Evolutionary conservation across 2,329 filamentous ascomycete genomes (phyloP).

Genomic region (Calonectria ilicicola): DNA sequence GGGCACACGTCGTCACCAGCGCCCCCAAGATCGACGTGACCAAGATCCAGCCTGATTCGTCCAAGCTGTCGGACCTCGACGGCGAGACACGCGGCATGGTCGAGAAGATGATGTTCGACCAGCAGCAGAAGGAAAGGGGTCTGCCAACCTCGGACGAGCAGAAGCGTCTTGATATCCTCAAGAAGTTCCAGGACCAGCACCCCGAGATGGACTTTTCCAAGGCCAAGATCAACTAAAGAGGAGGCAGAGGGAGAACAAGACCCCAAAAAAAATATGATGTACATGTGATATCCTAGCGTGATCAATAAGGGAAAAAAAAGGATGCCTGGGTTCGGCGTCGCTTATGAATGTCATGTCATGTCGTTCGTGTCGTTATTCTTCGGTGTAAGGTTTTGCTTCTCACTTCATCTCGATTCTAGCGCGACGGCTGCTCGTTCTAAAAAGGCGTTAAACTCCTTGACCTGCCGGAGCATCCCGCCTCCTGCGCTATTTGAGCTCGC

Average conservation of each 20-base stretch:
- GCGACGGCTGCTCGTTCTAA: conserved; percentile 70
- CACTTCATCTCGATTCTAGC: conserved; percentile 60
- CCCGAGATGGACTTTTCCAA: conserved; percentile 80
- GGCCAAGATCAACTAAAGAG: conserved; percentile 69
- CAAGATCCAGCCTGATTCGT: conserved; percentile 94
- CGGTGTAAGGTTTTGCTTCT: conserved; percentile 12
- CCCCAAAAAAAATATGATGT: conserved; percentile 10
- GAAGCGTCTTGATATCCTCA: conserved; percentile 92
- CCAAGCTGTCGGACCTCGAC: conserved; percentile 91
- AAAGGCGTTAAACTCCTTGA: conserved; percentile 73
- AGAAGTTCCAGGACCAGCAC: conserved; percentile 89
- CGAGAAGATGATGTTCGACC: conserved; percentile 99
- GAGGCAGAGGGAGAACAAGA: background rate
- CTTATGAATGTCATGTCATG: background rate
- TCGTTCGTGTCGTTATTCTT: conserved; percentile 18
- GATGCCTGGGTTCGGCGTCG: background rate
- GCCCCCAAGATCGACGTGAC: conserved; percentile 94
- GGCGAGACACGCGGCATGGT: conserved; percentile 97
- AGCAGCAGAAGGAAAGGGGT: conserved; percentile 94
- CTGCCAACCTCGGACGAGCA: conserved; percentile 92
- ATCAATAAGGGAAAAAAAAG: background rate
- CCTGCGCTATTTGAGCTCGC: conserved; percentile 61
- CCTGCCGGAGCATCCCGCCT: conserved; percentile 66
- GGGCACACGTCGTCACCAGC: conserved; percentile 87
- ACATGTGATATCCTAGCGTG: conserved; percentile 25